Evolutionary conservation across 1,284 basidiomycete genomes (phyloP).

Genomic region (Boletus sp.): DNA sequence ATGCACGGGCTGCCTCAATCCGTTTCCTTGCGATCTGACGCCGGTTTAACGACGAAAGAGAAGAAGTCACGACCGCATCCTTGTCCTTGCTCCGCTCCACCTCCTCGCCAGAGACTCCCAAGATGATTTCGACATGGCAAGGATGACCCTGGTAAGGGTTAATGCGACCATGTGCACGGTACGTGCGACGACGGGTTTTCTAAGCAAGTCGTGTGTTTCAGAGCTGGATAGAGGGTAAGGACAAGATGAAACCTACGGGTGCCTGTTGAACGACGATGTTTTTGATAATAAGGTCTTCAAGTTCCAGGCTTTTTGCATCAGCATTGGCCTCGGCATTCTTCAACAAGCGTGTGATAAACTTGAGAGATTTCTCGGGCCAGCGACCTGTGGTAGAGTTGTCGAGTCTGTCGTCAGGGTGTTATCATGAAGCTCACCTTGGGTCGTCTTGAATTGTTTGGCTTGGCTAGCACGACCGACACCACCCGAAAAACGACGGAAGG

Average conservation of each 20-base stretch:
- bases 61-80: conserved; percentile 45
- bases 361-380: conserved; percentile 99
- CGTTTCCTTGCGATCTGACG: conserved; percentile 79
- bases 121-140: conserved; percentile 93
- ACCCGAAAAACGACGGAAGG: conserved; percentile 95
- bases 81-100: conserved; percentile 90
- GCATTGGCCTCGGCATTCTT: conserved; percentile 99
- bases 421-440: conserved; percentile 71
- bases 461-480: conserved; percentile 97
- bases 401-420: background rate
- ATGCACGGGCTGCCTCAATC: conserved; percentile 69
- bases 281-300: conserved; percentile 92
- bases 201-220: conserved; percentile 29
- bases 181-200: conserved; percentile 99
- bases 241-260: conserved; percentile 57
- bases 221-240: background rate
- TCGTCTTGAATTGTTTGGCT: conserved; percentile 96
- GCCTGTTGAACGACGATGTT: conserved; percentile 99
- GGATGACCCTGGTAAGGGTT: conserved; percentile 91
- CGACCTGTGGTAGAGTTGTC: conserved; percentile 65
- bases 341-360: conserved; percentile 90
- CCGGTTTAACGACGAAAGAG: conserved; percentile 68
- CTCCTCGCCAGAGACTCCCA: conserved; percentile 72
- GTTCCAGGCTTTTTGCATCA: conserved; percentile 93
- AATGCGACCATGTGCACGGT: conserved; percentile 96